Base-by-base conservation (phyloP, 495 filamentous ascomycete species). In the Aspergillus ellipticus region DNA sequence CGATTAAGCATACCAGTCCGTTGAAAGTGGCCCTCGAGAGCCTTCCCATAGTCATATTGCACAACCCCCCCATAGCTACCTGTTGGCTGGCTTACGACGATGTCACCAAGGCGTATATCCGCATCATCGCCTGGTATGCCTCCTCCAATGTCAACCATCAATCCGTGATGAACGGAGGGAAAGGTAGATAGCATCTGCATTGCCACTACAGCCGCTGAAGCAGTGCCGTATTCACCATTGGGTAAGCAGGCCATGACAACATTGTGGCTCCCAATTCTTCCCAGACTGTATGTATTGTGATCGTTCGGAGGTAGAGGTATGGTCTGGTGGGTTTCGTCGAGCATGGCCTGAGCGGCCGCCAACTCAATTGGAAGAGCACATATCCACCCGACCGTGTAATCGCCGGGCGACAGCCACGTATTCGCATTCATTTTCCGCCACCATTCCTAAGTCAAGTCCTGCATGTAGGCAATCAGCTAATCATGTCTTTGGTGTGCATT, bases 41-140 rank as follows among this genome's bases (percentile, higher is more conserved):
- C 56, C 42, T 76, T 79, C 4, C 72, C 76, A 39, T 63, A 65
- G 39, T 73, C 68, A 51, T 69, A 73, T 42, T 75, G 72, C 2
- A 75, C 42, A 0, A 66, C 72, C 0, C 72, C 72, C 8, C 59
- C 59, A 49, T 43, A 39, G 0, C 10, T 16, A 0, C 29, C 31
- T 13, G 24, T 54, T 4, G 68, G 66, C 3, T 54, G 53, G 39
- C 70, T 72, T 19, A 74, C 67, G 0, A 74, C 70, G 1, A 76
- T 54, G 59, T 74, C 68, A 0, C 73, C 71, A 0, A 76, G 61
- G 11, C 70, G 56, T 24, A 74, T 66, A 60, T 71, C 66, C 8
- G 58, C 48, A 20, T 26, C 49, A n/a, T 42, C 53, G 7, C 37
- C 2, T 6, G 72, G 72, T 3, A 66, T 61, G 0, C 72, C 71